Base-by-base conservation (phyloP, 441 rosid genomes). In the Syzygium malaccense region DNA sequence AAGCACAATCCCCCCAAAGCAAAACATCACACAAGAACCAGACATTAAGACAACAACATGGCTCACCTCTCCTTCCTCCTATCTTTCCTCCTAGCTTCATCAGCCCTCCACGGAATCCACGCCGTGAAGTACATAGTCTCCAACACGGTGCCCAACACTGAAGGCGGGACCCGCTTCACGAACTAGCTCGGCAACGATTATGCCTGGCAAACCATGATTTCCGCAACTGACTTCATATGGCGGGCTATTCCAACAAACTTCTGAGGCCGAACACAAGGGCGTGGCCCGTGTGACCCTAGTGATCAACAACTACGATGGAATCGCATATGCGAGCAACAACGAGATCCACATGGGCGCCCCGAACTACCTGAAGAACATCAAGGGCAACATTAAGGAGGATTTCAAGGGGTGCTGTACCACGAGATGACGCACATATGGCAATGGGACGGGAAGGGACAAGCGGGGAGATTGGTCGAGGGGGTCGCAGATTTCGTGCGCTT, bases 351-450 rank as follows among this genome's bases (percentile, higher is more conserved):
- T 90, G 32, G 41, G 91, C 14, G 91, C 91, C 55, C 87, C 89
- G 25, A 85, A 57, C 3, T 92, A 89, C 33, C 85, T 92, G 5
- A 90, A 68, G 9, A 48, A 28, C 49, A 53, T 86, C 57, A 30
- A 37, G 0, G 90, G 93, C 7, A 90, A 91, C 86, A 64, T 91
- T 0, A 89, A 20, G 75, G 66, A 85, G 83, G 94, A 88, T 75
- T 89, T 93, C 88, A 89, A 80, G 94, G 95, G 9, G 91, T 94
- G 17, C 58, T 94, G n/a, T 92, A 91, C 71, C 95, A 92, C 58
- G 94, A 93, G 88, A 91, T 89, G 86, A 89, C 92, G 11, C 91
- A 88, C 78, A 78, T 91, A 7, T 91, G 91, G 92, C 93, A 90
- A 55, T 90, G 90, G 91, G 58, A 86, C 54, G 92, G 92, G 8